Percentiles rank a stretch among this genome's conserved stretches.
Evolutionary conservation across 2,329 filamentous ascomycete genomes (phyloP).

Genomic region (Talaromyces sp.): DNA sequence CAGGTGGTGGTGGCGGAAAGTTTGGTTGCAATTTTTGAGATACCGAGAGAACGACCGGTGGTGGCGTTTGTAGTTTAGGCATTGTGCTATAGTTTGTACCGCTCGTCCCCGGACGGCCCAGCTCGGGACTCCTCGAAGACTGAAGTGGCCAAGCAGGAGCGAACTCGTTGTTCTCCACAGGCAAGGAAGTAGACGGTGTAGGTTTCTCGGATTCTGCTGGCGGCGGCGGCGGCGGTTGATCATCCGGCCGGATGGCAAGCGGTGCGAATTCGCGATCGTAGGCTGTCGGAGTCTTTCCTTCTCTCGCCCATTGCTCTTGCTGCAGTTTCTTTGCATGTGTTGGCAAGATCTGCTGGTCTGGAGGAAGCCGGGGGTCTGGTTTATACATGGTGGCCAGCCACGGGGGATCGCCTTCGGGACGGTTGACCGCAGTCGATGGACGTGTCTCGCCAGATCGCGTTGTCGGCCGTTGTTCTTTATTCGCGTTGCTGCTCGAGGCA

Average conservation of each 20-base stretch:
- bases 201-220: constrained; percentile 14
- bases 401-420: constrained; percentile 88
- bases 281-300: constrained; percentile 76
- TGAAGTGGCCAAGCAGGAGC: constrained; percentile 22
- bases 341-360: constrained; percentile 90
- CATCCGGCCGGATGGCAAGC: constrained; percentile 50
- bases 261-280: constrained; percentile 87
- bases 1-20: constrained; percentile 45
- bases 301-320: constrained; percentile 91
- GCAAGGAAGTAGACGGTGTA: constrained; percentile 4
- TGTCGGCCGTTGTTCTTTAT: constrained; percentile 50
- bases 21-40: constrained; percentile 34
- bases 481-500: constrained; percentile 30
- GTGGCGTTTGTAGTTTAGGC: constrained; percentile 40
- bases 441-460: constrained; percentile 56
- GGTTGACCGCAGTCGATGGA: constrained; percentile 54
- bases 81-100: constrained; percentile 48
- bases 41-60: constrained; percentile 29
- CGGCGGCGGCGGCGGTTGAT: constrained; percentile 18
- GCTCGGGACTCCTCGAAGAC: constrained; percentile 28
- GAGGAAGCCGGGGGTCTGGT: constrained; percentile 86
- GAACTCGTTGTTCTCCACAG: neutral
- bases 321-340: constrained; percentile 87
- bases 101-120: constrained; percentile 35
- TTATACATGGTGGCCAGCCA: constrained; percentile 96